Base-by-base conservation (phyloP, 306 rosid species). In the Urtica urens region DNA sequence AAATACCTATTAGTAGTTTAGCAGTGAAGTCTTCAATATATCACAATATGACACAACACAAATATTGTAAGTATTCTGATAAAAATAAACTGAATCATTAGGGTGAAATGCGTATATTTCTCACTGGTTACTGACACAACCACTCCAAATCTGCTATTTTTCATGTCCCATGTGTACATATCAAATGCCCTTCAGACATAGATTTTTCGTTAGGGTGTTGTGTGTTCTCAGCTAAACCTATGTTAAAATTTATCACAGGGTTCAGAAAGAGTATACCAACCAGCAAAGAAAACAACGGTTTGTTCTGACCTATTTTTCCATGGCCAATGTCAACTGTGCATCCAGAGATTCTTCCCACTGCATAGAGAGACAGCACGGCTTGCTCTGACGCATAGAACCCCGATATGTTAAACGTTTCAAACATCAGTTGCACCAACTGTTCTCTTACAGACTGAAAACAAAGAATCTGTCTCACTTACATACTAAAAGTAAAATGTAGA, bases 381-480 rank as follows among this genome's bases (percentile, higher is more conserved):
- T 90, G 97, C 64, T 90, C 97, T 1, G 97, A 90, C 53, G 97
- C 97, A 72, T 90, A 90, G 75, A 90, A 90, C 60, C 97, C 97
- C 33, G 97, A 90, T 69, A 84, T 81, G 72, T 84, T 90, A 79
- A 90, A 90, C n/a, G 93, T 84, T 79, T 90, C 97, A 69, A 90
- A 90, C 93, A 90, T 76, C 59, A 90, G 74, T 66, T 90, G 97
- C 68, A 90, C 95, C 67, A 90, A 67, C 75, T 90, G 97, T 65
- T 90, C 97, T 62, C 85, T 84, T 59, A 72, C 83, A 72, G 93
- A 78, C 95, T 90, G 87, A 27, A n/a, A 41, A 40, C 65, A 24
- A 65, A 26, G 35, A 15, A 57, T 4, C 34, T 28, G 26, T 51
- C 62, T 48, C 39, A 64, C n/a, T 47, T 27, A 29, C 43, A 34